Percentiles rank a stretch among this genome's conserved stretches.
phyloP scores from a whole-genome alignment of 2,329 filamentous ascomycete species.

The Rachicladosporium sp. region DNA sequence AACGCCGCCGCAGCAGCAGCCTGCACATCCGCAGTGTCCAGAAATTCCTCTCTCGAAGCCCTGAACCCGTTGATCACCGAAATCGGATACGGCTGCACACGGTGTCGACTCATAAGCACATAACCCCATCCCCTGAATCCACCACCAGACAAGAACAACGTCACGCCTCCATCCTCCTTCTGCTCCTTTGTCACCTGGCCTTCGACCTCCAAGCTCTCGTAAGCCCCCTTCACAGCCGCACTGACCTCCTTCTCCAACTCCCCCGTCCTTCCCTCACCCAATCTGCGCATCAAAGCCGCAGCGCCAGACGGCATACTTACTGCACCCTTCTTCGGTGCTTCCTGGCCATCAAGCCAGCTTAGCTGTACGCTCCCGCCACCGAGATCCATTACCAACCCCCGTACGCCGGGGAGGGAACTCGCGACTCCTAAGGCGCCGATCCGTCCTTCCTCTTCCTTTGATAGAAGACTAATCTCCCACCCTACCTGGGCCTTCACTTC shows the following conservation, averaged over 20 bases:
- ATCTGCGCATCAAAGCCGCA: conserved; percentile 48
- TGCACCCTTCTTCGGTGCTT: conserved; percentile 42
- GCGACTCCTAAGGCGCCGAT: conserved; percentile 75
- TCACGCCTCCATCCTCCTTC: conserved; percentile 40
- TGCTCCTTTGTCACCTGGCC: conserved; percentile 34
- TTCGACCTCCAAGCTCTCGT: conserved; percentile 41
- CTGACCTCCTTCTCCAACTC: conserved; percentile 36
- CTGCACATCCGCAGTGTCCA: conserved; percentile 36
- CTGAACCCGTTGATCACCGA: conserved; percentile 70
- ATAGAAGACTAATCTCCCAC: conserved; percentile 58
- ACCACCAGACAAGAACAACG: conserved; percentile 77
- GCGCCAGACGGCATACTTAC: conserved; percentile 60
- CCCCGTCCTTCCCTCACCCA: conserved; percentile 32
- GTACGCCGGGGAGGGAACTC: conserved; percentile 57
- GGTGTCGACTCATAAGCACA: conserved; percentile 68
- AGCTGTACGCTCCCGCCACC: conserved; percentile 65
- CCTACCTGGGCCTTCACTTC: conserved; percentile 53
- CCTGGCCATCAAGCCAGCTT: conserved; percentile 50
- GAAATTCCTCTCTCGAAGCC: conserved; percentile 50
- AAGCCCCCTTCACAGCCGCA: conserved; percentile 37
- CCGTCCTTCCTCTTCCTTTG: conserved; percentile 68
- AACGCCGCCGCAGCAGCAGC: conserved; percentile 25
- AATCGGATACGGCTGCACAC: conserved; percentile 67
- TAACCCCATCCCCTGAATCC: conserved; percentile 87
- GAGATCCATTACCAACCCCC: conserved; percentile 74